phyloP scores from a whole-genome alignment of 306 rosid species.

The Ammopiptanthus mongolicus region DNA sequence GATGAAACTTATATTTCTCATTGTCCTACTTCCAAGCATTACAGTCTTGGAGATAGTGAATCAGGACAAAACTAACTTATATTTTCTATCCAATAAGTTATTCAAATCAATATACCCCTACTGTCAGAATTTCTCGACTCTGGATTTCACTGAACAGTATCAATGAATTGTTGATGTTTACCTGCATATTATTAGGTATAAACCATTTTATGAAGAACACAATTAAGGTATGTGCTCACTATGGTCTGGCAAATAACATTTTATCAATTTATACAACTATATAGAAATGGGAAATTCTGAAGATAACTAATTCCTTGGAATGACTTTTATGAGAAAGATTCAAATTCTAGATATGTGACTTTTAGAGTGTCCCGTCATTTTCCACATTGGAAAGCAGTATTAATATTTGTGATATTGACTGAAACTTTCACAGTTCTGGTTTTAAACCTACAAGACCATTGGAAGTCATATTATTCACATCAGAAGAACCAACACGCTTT shows the following conservation, averaged over 20 bases:
- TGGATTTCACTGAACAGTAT: background rate
- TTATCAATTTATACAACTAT: background rate
- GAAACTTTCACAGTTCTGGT: constrained; percentile 59
- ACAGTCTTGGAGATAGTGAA: background rate
- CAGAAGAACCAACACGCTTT: constrained; percentile 96
- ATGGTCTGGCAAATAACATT: background rate
- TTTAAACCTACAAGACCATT: constrained; percentile 75
- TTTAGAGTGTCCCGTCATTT: background rate
- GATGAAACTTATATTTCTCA: background rate
- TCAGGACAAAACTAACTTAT: background rate
- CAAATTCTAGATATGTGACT: constrained; percentile 6
- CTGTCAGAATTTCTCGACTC: background rate
- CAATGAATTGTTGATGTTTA: background rate
- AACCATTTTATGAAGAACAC: background rate
- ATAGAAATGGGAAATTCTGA: background rate
- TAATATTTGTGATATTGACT: constrained; percentile 13
- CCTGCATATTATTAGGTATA: background rate
- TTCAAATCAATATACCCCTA: background rate
- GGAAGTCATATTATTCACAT: constrained; percentile 84
- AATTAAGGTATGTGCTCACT: background rate
- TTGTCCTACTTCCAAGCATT: background rate
- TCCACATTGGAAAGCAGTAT: background rate
- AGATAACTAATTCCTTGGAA: background rate
- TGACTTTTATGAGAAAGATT: background rate
- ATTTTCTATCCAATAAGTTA: background rate